Percentiles rank a stretch among this genome's conserved stretches.
Evolutionary conservation across 208 protist genomes (phyloP).

Genomic region (Leishmania tropica): DNA sequence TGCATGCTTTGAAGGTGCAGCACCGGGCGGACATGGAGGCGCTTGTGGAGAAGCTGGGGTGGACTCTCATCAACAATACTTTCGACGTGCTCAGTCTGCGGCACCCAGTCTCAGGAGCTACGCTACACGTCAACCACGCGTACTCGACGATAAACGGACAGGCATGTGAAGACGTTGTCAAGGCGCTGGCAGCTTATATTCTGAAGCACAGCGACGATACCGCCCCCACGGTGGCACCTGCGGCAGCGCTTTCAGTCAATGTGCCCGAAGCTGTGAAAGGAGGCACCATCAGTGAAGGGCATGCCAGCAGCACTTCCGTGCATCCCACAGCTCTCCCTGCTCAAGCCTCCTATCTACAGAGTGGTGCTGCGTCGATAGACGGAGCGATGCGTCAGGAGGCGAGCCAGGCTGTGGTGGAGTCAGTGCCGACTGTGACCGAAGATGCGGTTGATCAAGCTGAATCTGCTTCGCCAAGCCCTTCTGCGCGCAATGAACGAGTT

Average conservation of each 20-base stretch:
- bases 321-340: not conserved
- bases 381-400: not conserved
- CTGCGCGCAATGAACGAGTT: not conserved
- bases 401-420: not conserved
- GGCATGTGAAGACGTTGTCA: conserved; percentile 20
- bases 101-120: conserved; percentile 18
- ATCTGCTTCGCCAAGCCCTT: not conserved
- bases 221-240: not conserved
- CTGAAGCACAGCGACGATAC: conserved; percentile 5
- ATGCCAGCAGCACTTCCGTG: not conserved
- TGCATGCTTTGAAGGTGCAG: conserved; percentile 22
- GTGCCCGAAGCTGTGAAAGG: not conserved
- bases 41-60: conserved; percentile 24
- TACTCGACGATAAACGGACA: conserved; percentile 30
- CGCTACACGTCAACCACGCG: conserved; percentile 29
- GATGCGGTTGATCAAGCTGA: not conserved
- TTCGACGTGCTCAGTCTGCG: conserved; percentile 30
- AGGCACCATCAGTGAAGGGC: not conserved
- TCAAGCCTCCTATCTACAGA: no score
- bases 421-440: not conserved
- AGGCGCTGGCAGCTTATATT: conserved; percentile 29
- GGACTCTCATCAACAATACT: conserved; percentile 27
- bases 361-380: not conserved
- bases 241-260: no score
- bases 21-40: conserved; percentile 10